Conservation (phyloP, 768 basidiomycete species). For the Boletus huronensis region DNA sequence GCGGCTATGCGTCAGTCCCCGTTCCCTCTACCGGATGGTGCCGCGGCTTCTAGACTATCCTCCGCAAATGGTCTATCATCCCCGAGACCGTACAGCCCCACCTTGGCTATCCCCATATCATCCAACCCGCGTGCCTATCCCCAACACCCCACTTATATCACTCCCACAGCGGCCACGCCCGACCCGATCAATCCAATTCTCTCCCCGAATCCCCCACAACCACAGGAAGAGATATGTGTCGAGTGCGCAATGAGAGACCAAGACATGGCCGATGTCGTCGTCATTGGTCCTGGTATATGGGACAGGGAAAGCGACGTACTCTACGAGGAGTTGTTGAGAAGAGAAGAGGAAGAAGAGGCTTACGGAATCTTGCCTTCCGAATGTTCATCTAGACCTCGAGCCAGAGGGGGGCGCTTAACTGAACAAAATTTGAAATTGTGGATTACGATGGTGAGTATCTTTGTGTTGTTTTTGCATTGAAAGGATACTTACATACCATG, state of each 20-base stretch:
- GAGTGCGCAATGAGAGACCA: slow-evolving; percentile 99
- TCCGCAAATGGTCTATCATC: slow-evolving; percentile 57
- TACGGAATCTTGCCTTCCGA: slow-evolving; percentile 47
- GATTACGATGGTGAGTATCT: slow-evolving; percentile 62
- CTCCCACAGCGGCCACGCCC: slow-evolving; percentile 46
- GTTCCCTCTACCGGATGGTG: slow-evolving; percentile 36
- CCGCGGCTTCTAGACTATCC: slow-evolving; percentile 33
- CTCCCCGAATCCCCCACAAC: slow-evolving; percentile 47
- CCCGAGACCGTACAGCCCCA: slow-evolving; percentile 48
- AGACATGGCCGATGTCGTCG: slow-evolving; percentile 95
- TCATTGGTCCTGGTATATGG: slow-evolving; percentile 84
- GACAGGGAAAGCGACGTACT: slow-evolving; percentile 82
- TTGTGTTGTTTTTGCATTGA: slow-evolving; percentile 1
- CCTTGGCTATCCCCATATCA: slow-evolving; percentile 51
- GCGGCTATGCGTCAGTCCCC: slow-evolving; percentile 47
- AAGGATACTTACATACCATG: slow-evolving; percentile 7
- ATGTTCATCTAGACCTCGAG: slow-evolving; percentile 54
- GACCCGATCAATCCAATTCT: slow-evolving; percentile 61
- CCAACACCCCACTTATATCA: slow-evolving; percentile 77
- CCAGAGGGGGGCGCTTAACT: slow-evolving; percentile 65
- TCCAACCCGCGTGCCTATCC: slow-evolving; percentile 63
- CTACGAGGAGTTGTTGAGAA: slow-evolving; percentile 70
- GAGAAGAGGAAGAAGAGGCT: slow-evolving; percentile 68
- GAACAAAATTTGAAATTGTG: slow-evolving; percentile 81
- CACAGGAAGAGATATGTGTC: slow-evolving; percentile 82